Percentiles rank a stretch among this genome's conserved stretches.
These are phyloP conservation scores for Adansonia grandidieri DNA, from an alignment of 441 rosid species.

Conservation along the genomic window DNA sequence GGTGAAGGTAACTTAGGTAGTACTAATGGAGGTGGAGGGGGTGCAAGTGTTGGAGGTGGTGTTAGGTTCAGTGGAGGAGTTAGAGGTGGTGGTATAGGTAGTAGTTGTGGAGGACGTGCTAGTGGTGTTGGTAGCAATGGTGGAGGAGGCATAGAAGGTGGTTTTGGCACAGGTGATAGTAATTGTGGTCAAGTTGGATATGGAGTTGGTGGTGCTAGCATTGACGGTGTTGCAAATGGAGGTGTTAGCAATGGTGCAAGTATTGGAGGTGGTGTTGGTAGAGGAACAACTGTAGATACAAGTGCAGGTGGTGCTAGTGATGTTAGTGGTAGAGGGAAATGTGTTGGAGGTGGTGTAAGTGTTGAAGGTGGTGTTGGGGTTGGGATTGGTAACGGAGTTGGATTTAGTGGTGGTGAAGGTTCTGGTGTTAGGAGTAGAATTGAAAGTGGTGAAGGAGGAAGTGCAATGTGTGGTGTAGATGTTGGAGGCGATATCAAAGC, in stretches of 20 bases:
- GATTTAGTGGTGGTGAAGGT: too few species aligned
- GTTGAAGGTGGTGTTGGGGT: not conserved
- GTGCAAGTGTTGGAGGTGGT: not conserved
- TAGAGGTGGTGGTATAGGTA: not conserved
- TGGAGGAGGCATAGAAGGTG: not conserved
- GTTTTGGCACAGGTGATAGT: not conserved
- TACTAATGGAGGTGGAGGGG: not conserved
- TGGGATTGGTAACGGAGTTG: not conserved
- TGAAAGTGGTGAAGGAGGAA: too few species aligned
- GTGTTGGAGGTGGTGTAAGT: not conserved
- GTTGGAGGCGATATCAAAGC: too few species aligned
- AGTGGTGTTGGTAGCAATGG: not conserved
- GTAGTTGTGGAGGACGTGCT: not conserved
- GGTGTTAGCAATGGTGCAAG: not conserved
- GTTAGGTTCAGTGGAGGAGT: too few species aligned
- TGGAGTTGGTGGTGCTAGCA: not conserved
- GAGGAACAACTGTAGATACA: not conserved
- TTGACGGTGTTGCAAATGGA: not conserved
- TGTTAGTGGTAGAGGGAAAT: not conserved
- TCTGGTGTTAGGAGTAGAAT: too few species aligned
- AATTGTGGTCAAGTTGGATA: not conserved
- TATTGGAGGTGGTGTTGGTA: not conserved
- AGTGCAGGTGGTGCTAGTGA: not conserved
- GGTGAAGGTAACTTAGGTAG: too few species aligned
- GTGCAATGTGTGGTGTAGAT: too few species aligned